phyloP scores from a whole-genome alignment of 495 filamentous ascomycete genomes.

The Ascobolus immersus region DNA sequence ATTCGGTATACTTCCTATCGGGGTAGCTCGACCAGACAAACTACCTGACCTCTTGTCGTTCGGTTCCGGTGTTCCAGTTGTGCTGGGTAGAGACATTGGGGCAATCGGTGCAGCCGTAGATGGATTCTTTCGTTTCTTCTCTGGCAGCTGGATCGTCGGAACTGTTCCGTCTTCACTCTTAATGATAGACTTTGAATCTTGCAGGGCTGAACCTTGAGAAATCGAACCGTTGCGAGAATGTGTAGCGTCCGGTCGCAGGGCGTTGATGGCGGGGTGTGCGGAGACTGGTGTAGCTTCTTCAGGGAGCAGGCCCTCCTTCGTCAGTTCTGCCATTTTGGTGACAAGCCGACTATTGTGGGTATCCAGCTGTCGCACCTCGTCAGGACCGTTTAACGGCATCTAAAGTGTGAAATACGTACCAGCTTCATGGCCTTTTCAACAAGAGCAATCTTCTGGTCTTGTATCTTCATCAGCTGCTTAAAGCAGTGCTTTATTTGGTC shows the following conservation, averaged over 20 bases:
- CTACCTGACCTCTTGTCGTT: too few relatives aligned
- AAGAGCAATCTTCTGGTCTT: conserved; percentile 67
- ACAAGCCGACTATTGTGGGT: neutral
- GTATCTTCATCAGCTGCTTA: conserved; percentile 41
- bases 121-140: too few relatives aligned
- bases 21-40: too few relatives aligned
- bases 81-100: too few relatives aligned
- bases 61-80: too few relatives aligned
- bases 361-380: neutral
- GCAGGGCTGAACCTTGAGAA: too few relatives aligned
- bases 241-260: neutral
- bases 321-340: neutral
- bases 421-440: conserved; percentile 50
- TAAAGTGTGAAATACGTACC: conserved; percentile 14
- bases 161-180: too few relatives aligned
- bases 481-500: conserved; percentile 47
- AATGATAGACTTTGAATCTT: too few relatives aligned
- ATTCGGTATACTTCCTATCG: too few relatives aligned
- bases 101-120: too few relatives aligned
- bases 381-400: neutral
- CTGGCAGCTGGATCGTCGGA: too few relatives aligned
- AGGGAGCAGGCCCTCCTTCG: neutral
- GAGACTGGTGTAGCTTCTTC: neutral
- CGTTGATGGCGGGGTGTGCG: conserved; percentile 7
- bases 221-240: neutral